Conservation (phyloP, 331 rosid species). For the Phaseolus coccineus region DNA sequence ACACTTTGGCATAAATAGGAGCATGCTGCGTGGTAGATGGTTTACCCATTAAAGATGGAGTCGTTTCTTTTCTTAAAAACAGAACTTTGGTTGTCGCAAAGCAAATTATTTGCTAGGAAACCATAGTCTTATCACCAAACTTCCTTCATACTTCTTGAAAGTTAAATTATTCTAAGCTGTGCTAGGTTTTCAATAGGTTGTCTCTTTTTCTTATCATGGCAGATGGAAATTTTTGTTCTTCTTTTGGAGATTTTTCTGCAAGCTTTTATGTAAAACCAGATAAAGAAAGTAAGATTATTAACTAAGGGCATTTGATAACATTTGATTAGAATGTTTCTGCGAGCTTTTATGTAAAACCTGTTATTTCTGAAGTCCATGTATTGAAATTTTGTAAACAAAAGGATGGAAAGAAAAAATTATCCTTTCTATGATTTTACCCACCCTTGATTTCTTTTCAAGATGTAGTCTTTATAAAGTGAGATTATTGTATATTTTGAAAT, state of each 20-base stretch:
- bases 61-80: background rate
- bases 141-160: background rate
- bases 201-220: background rate
- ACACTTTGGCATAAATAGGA: background rate
- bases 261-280: background rate
- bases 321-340: too few species aligned
- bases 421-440: background rate
- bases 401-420: background rate
- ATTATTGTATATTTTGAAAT: background rate
- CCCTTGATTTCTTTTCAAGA: background rate
- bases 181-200: background rate
- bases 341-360: too few species aligned
- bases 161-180: background rate
- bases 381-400: background rate
- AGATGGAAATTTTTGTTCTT: background rate
- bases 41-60: background rate
- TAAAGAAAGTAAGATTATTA: background rate
- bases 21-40: background rate
- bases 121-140: background rate
- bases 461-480: background rate
- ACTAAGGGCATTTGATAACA: background rate
- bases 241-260: background rate
- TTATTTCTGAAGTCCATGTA: background rate
- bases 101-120: background rate
- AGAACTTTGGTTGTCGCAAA: background rate